Conservation (phyloP, 2,329 filamentous ascomycete genomes). For the Ceratocystis cubensis region DNA sequence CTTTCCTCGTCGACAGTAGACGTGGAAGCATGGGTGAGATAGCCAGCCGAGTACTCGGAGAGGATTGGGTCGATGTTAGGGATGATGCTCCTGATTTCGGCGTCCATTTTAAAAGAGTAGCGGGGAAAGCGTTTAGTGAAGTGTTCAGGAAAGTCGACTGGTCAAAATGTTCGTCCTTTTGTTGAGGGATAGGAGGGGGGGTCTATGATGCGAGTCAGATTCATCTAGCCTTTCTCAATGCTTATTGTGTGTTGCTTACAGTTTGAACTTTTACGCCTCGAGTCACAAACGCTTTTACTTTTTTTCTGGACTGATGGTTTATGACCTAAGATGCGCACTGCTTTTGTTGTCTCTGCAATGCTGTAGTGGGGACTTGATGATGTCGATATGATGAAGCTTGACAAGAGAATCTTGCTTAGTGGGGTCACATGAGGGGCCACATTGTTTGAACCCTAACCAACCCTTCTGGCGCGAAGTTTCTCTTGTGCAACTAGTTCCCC, state of each 20-base stretch:
- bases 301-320: not conserved
- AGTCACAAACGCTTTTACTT: not conserved
- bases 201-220: not conserved
- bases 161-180: not conserved
- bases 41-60: conserved; percentile 87
- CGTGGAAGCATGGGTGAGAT: conserved; percentile 84
- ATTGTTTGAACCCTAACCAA: not conserved
- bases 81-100: conserved; percentile 71
- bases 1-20: conserved; percentile 66
- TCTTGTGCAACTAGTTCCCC: not conserved
- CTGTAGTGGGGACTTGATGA: conserved; percentile 12
- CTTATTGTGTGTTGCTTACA: not conserved
- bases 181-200: not conserved
- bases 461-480: not conserved
- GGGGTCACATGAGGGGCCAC: conserved; percentile 14
- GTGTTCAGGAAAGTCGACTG: not conserved
- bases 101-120: conserved; percentile 51
- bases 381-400: conserved; percentile 1
- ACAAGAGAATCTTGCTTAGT: conserved; percentile 4
- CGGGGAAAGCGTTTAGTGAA: not conserved
- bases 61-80: conserved; percentile 80
- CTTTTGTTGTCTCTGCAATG: not conserved
- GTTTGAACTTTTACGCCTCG: not conserved
- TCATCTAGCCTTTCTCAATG: not conserved
- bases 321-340: not conserved